These are phyloP conservation scores for Mucor irregularis DNA, from an alignment of 371 early-diverging fungal genomes.

Conservation along the genomic window DNA sequence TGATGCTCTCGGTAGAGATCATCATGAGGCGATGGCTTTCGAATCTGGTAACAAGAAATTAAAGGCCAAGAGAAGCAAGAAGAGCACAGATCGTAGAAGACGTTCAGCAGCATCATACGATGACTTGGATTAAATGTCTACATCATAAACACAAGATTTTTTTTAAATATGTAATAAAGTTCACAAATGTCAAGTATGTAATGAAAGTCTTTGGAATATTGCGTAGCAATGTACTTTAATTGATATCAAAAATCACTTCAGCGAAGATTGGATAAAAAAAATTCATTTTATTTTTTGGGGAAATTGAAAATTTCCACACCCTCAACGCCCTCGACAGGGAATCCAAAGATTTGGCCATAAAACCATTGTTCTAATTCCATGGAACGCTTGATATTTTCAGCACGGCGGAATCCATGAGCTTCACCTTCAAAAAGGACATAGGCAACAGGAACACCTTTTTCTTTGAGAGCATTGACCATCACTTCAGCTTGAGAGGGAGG, in stretches of 20 bases:
- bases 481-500: constrained; percentile 75
- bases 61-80: constrained; percentile 37
- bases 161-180: too few relatives aligned
- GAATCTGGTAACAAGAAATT: constrained; percentile 56
- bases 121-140: constrained; percentile 21
- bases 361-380: constrained; percentile 55
- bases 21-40: constrained; percentile 70
- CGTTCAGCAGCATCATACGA: constrained; percentile 33
- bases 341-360: constrained; percentile 52
- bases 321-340: constrained; percentile 46
- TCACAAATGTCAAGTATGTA: too few relatives aligned
- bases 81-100: constrained; percentile 47
- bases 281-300: constrained; percentile 15
- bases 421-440: constrained; percentile 73
- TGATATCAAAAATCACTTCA: too few relatives aligned
- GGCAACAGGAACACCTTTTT: constrained; percentile 65
- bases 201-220: too few relatives aligned
- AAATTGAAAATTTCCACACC: constrained; percentile 46
- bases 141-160: neutral
- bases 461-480: constrained; percentile 68
- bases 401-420: constrained; percentile 63
- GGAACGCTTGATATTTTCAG: constrained; percentile 52
- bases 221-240: too few relatives aligned
- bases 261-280: neutral
- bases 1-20: constrained; percentile 86